Base-by-base conservation (phyloP, 176 grass and related monocot species). In the Carex littledalei region DNA sequence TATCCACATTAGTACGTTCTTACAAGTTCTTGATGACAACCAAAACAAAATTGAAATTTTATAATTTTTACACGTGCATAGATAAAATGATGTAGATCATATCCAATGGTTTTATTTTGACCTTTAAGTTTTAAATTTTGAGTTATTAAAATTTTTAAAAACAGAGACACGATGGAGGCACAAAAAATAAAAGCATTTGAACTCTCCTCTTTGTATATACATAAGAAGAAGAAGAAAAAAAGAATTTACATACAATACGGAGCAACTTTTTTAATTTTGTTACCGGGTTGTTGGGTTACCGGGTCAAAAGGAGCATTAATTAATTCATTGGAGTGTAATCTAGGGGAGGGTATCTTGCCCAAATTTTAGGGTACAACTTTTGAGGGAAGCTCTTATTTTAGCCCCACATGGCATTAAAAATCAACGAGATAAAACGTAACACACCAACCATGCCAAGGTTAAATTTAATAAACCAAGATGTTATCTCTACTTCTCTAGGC, bases 331-430 rank as follows among this genome's bases (percentile, higher is more conserved):
- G 61, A 83, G 80, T 67, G 63, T 52, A 3, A n/a, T 50, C 45
- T 83, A 49, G 80, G 80, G 47, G 18, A 83, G 80, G 32, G 60
- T 37, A 66, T 83, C 58, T 83, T 67, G 63, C 60, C 80, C 34
- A 62, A 49, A 43, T 16, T 77, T 77, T 77, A 17, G 72, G 72
- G 72, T 77, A 54, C 72, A 77, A 77, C 72, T 77, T 77, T 77
- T 77, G 72, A 77, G 72, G 49, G 5, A 77, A 31, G 21, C 45
- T 75, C 45, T 77, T 77, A 77, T 54, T 77, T 77, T 77, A 54
- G 5, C 5, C 45, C 72, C 47, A 54, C 72, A 77, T 77, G 49
- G 47, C 47, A 77, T 77, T 77, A 55, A 77, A 75, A 75, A 75
- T 53, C 12, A 75, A 75, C 18, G 71, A 75, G 71, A 75, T 53